A percentile compares a stretch with the other conserved stretches of the same genome.
Evolutionary conservation across 169 alveolate species (phyloP).

Genomic region (Plasmodium relictum): DNA sequence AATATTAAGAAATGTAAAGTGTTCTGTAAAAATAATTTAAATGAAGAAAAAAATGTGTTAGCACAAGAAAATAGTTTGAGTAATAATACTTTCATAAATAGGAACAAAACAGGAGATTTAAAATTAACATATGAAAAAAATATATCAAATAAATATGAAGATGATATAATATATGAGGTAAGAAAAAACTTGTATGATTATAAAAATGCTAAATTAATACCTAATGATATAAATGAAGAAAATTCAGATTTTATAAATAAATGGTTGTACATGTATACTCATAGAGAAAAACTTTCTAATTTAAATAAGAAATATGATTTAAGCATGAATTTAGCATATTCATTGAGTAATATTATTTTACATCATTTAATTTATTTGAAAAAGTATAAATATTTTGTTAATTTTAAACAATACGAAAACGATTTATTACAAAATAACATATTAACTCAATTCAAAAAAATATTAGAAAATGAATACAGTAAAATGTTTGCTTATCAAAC

Average conservation of each 20-base stretch:
- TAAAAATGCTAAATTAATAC: neutral
- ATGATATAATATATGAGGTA: neutral
- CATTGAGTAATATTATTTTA: conserved; percentile 53
- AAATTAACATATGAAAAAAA: neutral
- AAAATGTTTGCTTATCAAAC: conserved; percentile 78
- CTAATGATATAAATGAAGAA: neutral
- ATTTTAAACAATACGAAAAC: conserved; percentile 58
- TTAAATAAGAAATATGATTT: conserved; percentile 17
- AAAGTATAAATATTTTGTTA: conserved; percentile 39
- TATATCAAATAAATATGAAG: neutral
- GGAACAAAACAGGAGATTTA: neutral
- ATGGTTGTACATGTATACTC: conserved; percentile 52
- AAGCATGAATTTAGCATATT: conserved; percentile 53
- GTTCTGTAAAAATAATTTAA: neutral
- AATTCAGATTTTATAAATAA: conserved; percentile 16
- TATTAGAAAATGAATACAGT: conserved; percentile 60
- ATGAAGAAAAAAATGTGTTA: neutral
- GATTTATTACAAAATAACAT: conserved; percentile 66
- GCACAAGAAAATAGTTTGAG: neutral
- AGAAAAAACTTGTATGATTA: neutral
- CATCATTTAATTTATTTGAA: conserved; percentile 64
- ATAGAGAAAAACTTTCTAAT: conserved; percentile 11
- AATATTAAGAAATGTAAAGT: neutral
- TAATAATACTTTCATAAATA: neutral
- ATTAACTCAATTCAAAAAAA: conserved; percentile 40